phyloP scores from a whole-genome alignment of 306 rosid species.

The Dryas drummondii region DNA sequence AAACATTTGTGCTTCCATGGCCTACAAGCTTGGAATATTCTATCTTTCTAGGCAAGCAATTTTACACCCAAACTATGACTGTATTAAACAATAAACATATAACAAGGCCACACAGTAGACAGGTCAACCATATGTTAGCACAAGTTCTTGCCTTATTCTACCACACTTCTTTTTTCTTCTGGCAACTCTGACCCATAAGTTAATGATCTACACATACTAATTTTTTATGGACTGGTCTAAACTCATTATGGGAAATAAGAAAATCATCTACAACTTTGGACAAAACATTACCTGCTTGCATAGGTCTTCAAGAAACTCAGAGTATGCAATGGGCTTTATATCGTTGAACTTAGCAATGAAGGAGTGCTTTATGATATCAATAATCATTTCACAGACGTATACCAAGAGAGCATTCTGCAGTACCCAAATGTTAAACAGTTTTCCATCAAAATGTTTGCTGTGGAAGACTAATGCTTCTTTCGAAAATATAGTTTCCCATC shows the following conservation, averaged over 20 bases:
- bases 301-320: constrained; percentile 95
- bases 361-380: constrained; percentile 93
- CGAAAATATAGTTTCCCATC: constrained; percentile 1
- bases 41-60: not conserved
- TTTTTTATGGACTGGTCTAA: not conserved
- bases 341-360: constrained; percentile 93
- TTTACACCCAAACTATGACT: not conserved
- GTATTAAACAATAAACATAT: not conserved
- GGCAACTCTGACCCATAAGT: not conserved
- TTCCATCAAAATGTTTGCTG: not conserved
- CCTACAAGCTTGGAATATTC: not conserved
- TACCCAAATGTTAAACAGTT: constrained; percentile 29
- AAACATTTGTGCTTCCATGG: not conserved
- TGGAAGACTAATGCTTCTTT: constrained; percentile 23
- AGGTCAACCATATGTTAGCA: not conserved
- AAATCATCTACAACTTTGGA: not conserved
- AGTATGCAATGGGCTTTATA: constrained; percentile 80
- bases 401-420: constrained; percentile 79
- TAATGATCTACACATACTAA: not conserved
- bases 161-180: not conserved
- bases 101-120: not conserved
- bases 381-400: constrained; percentile 75
- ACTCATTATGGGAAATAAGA: not conserved
- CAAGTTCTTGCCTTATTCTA: not conserved
- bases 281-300: constrained; percentile 77